Evolutionary conservation across 2,329 filamentous ascomycete genomes (phyloP), one percentile per base, ranked within the genome.

Genomic region (Trichophyton equinum): DNA sequence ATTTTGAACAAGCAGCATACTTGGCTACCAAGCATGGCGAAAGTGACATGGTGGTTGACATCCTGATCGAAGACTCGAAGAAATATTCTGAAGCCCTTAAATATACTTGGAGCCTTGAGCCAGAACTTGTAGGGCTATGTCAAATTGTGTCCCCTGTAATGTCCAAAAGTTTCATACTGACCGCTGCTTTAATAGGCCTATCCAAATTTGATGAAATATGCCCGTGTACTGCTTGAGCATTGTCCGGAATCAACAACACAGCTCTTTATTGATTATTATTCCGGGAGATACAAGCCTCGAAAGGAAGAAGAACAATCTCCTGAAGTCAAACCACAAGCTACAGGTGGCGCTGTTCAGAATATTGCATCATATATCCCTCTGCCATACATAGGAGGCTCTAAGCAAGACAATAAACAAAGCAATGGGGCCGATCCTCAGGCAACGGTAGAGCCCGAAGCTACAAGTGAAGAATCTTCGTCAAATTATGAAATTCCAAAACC

Each of bases 1-100:
- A 99, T 73, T 95, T 87, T 68, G 91, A 97, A 62, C 95, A 99
- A 77, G 94, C 94, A 13, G 94, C 92, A 3, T 99, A 95, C 68
- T 81, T 99, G 42, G 94, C 95, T 5, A 89, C 91, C 62, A 92
- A 96, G 72, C 91, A 99, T 69, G 88, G 89, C 4, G 94, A 99
- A 72, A 89, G 90, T 65, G 91, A 96, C 62, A 78, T 97, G 62
- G 94, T 99, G 0, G 89, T 97, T 3, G 92, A 96, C 70, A 96
- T 99, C 56, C 73, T 99, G 58, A 91, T 99, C 58, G 94, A 99
- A 70, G 92, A 99, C 68, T 91, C 92, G 0, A 94, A 95, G 72
- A 87, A 88, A 66, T 96, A 96, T 70, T 81, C 81, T 0, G 91
- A 96, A 69, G 92, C 94, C 0, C 78, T 99, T 13, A 84, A 91